Percentiles rank a stretch among this genome's conserved stretches.
Conservation (phyloP, 352 stramenopile species). For the Pythium diclinum region DNA sequence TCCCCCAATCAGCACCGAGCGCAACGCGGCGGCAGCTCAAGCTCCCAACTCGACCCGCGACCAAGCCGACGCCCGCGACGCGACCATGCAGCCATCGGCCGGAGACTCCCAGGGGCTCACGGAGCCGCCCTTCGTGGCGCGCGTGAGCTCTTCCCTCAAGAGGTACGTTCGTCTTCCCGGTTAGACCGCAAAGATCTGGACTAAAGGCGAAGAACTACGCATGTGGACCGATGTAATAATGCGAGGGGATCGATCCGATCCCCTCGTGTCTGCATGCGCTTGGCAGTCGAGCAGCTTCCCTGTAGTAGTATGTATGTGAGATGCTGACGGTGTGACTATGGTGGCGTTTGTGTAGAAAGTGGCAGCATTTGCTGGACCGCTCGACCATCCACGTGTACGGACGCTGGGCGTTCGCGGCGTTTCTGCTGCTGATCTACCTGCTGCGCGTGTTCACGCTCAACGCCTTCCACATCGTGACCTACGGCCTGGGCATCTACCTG, state of each 20-base stretch:
- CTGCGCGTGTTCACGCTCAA: conserved; percentile 91
- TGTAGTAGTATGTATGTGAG: background rate
- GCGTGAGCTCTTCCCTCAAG: conserved; percentile 74
- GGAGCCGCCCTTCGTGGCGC: conserved; percentile 77
- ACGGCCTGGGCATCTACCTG: conserved; percentile 98
- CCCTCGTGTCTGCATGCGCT: background rate
- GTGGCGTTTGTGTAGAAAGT: conserved; percentile 67
- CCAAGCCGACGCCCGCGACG: background rate
- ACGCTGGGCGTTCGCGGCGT: conserved; percentile 89
- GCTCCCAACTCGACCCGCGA: background rate
- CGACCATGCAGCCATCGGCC: conserved; percentile 14
- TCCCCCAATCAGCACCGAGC: conserved; percentile 27
- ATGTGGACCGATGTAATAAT: background rate
- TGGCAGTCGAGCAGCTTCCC: background rate
- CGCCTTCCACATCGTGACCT: conserved; percentile 98
- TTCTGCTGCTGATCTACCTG: conserved; percentile 91
- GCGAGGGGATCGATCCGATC: background rate
- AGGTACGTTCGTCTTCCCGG: conserved; percentile 34
- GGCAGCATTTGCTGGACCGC: conserved; percentile 97
- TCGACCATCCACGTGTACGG: conserved; percentile 95
- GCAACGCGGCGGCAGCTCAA: conserved; percentile 24
- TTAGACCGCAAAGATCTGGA: background rate
- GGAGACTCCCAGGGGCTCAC: conserved; percentile 27
- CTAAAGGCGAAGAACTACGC: background rate
- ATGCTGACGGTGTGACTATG: conserved; percentile 11